Conservation (phyloP, 106 monocot genomes). For the Acorus gramineus region DNA sequence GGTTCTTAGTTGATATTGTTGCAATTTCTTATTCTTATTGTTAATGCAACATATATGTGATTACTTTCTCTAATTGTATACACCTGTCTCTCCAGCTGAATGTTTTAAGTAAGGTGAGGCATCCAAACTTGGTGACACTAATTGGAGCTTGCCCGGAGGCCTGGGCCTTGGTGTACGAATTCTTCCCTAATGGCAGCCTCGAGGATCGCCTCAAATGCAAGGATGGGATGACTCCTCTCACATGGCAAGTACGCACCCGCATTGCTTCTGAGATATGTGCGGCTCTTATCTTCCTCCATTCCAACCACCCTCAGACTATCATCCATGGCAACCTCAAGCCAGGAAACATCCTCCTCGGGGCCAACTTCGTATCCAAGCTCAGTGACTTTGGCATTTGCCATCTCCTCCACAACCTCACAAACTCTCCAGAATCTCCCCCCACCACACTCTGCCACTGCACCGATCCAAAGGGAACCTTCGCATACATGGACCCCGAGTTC, state of each 20-base stretch:
- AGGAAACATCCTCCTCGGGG: slow-evolving; percentile 19
- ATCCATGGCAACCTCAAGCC: slow-evolving; percentile 12
- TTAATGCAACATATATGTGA: not conserved
- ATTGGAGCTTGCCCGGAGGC: slow-evolving; percentile 32
- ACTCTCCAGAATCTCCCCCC: too few species aligned
- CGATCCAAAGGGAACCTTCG: slow-evolving; percentile 16
- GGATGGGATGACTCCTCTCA: too few species aligned
- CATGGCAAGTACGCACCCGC: slow-evolving; percentile 3
- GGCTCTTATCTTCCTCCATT: slow-evolving; percentile 32
- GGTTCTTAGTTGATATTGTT: too few species aligned
- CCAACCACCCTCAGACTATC: slow-evolving; percentile 4
- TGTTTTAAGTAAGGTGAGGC: slow-evolving; percentile 42
- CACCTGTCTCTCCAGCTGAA: slow-evolving; percentile 6
- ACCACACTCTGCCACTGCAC: slow-evolving; percentile 1
- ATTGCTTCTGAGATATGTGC: slow-evolving; percentile 37
- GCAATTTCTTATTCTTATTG: too few species aligned
- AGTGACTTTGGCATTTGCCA: slow-evolving; percentile 27
- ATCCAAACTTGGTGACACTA: slow-evolving; percentile 49
- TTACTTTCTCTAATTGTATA: not conserved
- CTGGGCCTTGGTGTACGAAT: slow-evolving; percentile 36
- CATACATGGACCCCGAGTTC: slow-evolving; percentile 29
- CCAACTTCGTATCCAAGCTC: slow-evolving; percentile 16
- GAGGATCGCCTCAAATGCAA: slow-evolving; percentile 22
- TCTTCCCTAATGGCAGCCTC: slow-evolving; percentile 36
- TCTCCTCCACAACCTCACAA: not conserved